Base-by-base conservation (phyloP, 306 rosid genomes). In the Calophaca sinica region DNA sequence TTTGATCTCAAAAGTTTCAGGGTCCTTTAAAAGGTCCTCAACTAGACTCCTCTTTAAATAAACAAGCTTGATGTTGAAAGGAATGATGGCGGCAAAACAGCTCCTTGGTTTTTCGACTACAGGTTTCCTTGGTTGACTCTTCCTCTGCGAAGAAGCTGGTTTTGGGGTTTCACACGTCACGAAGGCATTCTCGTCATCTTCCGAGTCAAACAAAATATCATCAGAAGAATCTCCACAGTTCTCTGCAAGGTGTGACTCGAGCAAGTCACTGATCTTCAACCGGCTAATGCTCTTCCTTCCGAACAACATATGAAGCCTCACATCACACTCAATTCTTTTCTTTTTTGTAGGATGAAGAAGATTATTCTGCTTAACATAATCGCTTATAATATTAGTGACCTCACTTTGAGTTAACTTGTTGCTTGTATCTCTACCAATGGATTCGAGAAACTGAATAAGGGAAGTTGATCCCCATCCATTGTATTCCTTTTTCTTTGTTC, bases 381-480 rank as follows among this genome's bases (percentile, higher is more conserved):
- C 88, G 50, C 66, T 83, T 55, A 93, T 36, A 65, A 93, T 81
- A 28, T 81, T 15, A 39, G 87, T 73, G 36, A 87, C 88, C 33
- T 89, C 91, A 63, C 61, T 54, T 50, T 88, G 98, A 39, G 89
- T 69, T 72, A 91, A 72, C 64, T 74, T 73, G 26, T 28, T 53
- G 45, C 73, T 60, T 0, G 91, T 84, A 66, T 89, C 92, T 54
- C 70, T 82, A 41, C 91, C 98, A 35, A 93, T 84, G 28, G 88
- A 88, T 44, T 80, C 52, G 26, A 93, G 90, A 81, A 89, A 93
- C 33, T 71, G 74, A 38, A 91, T 81, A 9, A 93, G 86, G 8
- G 75, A 73, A 20, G 76, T 83, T 3, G 98, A 93, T 2, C 93
- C 97, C 98, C 97, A 93, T 2, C 96, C 93, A 20, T 73, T 69